Base-by-base conservation (phyloP, 306 rosid species). In the Dalbergia cultrata region DNA sequence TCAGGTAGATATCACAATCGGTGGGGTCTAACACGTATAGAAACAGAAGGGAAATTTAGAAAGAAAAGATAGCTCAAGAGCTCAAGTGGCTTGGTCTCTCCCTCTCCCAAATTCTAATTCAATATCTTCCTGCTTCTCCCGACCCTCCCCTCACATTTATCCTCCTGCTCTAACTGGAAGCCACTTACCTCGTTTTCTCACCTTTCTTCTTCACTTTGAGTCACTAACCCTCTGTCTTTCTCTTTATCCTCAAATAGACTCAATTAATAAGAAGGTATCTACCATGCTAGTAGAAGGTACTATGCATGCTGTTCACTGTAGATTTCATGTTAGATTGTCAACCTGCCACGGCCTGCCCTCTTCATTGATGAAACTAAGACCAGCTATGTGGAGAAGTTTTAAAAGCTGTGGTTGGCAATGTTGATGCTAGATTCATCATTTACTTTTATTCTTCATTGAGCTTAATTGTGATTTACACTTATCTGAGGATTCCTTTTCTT, bases 321-420 rank as follows among this genome's bases (percentile, higher is more conserved):
- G 44, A 37, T 61, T 70, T 41, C 60, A 14, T 80, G 80, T 76
- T 70, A 57, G 62, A 45, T 71, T 75, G 67, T 67, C 76, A 65
- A 78, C 66, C 73, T 50, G 56, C 67, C 80, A 52, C 16, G 49
- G 52, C 69, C 71, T 37, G 18, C 65, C 54, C 56, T 58, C 75
- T 47, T 37, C 34, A 47, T 72, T 65, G 8, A 13, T 45, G 33
- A 80, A n/a, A 45, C 9, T 49, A 45, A 47, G 41, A 45, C 26
- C 80, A 16, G 26, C 52, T 72, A 13, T 1, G 31, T 18, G 18
- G 22, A 18, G 3, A 56, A 6, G n/a, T 76, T 65, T 37, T 37
- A 37, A 37, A 5, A 37, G 41, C 0, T 8, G 11, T 7, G 2
- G 47, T 43, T 43, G 47, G 10, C 57, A 50, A 50, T 13, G 18